phyloP scores from a whole-genome alignment of 2,329 filamentous ascomycete species.

The Xylaria sp. region DNA sequence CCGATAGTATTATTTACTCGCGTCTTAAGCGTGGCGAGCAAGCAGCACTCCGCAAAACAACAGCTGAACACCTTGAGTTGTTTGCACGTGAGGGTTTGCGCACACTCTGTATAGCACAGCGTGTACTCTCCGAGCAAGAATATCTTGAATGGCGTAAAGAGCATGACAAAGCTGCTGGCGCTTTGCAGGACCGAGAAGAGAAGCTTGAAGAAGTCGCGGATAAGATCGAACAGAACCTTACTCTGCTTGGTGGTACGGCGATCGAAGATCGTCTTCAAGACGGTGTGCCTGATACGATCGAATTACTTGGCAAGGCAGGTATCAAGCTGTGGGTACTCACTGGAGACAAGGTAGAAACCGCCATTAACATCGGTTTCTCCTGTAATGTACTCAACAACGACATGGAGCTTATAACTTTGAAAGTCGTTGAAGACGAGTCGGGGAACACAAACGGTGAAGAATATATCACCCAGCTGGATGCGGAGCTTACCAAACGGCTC shows the following conservation, averaged over 20 bases:
- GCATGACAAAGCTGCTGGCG: constrained; percentile 86
- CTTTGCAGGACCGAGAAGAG: constrained; percentile 87
- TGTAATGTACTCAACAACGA: constrained; percentile 97
- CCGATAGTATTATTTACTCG: constrained; percentile 96
- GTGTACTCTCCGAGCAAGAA: constrained; percentile 80
- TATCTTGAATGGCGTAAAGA: constrained; percentile 87
- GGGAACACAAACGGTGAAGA: constrained; percentile 59
- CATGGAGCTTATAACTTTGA: constrained; percentile 95
- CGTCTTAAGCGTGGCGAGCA: constrained; percentile 88
- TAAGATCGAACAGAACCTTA: constrained; percentile 88
- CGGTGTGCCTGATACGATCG: constrained; percentile 95
- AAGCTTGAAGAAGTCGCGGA: constrained; percentile 92
- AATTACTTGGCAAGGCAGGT: constrained; percentile 87
- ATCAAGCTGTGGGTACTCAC: constrained; percentile 99
- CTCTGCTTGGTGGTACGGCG: constrained; percentile 89
- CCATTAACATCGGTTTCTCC: constrained; percentile 99
- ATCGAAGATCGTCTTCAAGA: constrained; percentile 98
- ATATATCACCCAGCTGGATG: constrained; percentile 69
- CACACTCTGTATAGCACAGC: constrained; percentile 92
- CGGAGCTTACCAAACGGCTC: constrained; percentile 79
- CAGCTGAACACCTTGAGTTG: constrained; percentile 94
- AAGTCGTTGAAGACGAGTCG: constrained; percentile 78
- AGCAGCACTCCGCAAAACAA: constrained; percentile 80
- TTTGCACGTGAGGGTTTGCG: constrained; percentile 95
- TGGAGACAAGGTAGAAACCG: constrained; percentile 98